A percentile compares a stretch with the other conserved stretches of the same genome.
phyloP scores from a whole-genome alignment of 768 basidiomycete species.

The Chlorophyllum brunneum region DNA sequence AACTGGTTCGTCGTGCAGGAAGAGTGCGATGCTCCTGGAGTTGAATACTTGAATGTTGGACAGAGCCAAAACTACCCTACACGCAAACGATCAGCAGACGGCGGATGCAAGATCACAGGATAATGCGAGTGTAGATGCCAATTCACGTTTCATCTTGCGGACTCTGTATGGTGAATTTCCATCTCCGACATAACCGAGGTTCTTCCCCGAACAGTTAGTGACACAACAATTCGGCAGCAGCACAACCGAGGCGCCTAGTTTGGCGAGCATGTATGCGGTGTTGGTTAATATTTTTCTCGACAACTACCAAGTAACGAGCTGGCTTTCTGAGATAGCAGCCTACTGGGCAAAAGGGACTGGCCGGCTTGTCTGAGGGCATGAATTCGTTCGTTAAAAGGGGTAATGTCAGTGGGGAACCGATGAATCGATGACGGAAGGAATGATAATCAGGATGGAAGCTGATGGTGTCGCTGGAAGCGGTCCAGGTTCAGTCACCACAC shows the following conservation, averaged over 20 bases:
- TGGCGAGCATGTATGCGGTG: no score
- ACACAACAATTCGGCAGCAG: no score
- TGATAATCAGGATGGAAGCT: constrained; percentile 4
- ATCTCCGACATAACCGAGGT: background rate
- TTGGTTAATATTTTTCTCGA: background rate
- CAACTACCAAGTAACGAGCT: background rate
- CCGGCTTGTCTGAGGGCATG: background rate
- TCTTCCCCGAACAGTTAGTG: background rate
- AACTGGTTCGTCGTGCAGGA: no score
- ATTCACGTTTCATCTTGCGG: background rate
- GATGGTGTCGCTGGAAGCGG: constrained; percentile 1
- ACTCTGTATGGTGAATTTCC: background rate
- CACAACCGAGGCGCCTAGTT: no score
- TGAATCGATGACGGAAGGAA: constrained; percentile 6
- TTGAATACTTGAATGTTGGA: no score
- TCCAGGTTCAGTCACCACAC: constrained; percentile 1
- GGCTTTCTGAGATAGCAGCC: background rate
- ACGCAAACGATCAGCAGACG: no score
- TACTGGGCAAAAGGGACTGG: background rate
- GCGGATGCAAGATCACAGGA: no score
- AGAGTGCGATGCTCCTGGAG: no score
- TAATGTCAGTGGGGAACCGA: background rate
- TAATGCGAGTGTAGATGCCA: background rate
- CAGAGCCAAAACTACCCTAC: no score
- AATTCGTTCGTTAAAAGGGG: background rate